Evolutionary conservation across 257 asterid genomes (phyloP), one percentile per base, ranked within the genome.

Genomic region (Leonotis leonurus): DNA sequence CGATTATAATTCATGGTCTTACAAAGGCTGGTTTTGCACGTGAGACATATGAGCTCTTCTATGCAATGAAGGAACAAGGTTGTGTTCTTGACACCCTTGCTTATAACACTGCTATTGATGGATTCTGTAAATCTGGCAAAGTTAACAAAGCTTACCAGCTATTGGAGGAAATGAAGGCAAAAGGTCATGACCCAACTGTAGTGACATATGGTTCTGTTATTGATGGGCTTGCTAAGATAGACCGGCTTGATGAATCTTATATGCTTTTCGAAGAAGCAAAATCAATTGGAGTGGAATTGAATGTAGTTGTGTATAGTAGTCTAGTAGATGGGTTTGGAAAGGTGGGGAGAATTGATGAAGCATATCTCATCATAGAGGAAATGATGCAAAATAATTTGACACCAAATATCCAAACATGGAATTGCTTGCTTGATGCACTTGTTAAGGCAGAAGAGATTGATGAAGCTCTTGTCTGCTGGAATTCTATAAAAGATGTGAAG

Each of bases 251-350:
- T 50, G 97, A 92, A 74, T 95, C 97, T 45, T 89, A 89, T 73
- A 92, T 92, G 99, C 96, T 92, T 50, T 92, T 89, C 10, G 99
- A 92, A 89, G 99, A 92, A 78, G 99, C 99, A 60, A 92, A 92
- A 79, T 85, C 97, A 1, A 71, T 72, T 33, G 89, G 85, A 5
- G 67, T 85, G 37, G 86, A 75, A 62, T 64, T 92, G 62, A 86
- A 92, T 17, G 89, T 78, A 36, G 89, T 86, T 46, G 86, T 89
- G 20, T 92, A 92, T 64, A 86, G 86, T 71, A 86, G 99, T 77
- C 94, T 92, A 13, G 80, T 89, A 25, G 95, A 92, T 65, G 99
- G 97, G 37, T 92, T 89, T 9, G 99, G 96, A 67, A 92, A 92
- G 61, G 96, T 92, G 52, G 97, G 97, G 26, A 83, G 99, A 77